Evolutionary conservation across 2,329 filamentous ascomycete genomes (phyloP), one percentile per base, ranked within the genome.

Genomic region (Coniochaeta sp.): DNA sequence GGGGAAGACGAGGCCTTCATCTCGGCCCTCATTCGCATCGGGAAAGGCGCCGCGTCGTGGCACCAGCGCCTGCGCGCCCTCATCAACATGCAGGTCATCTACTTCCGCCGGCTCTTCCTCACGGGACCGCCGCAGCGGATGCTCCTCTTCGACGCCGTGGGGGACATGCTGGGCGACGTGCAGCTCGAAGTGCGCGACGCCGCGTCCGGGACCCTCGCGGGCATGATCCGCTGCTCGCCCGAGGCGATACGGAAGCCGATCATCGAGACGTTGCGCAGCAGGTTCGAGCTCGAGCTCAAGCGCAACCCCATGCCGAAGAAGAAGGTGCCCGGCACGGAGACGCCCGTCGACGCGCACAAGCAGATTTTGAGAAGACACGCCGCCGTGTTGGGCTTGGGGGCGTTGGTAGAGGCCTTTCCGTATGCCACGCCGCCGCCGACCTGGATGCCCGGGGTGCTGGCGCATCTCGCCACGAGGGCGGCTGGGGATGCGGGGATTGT

Each of bases 31-130:
- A 91, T 97, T 60, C 83, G 86, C 51, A 94, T 99, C 48, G 94
- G 94, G 46, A 88, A 85, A 61, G 86, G 82, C 7, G 89, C 91
- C 1, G 73, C 83, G 3, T 94, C 89, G 52, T 99, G 94, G 94
- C 94, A 99, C 68, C 94, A 99, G 71, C 87, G 94, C 46, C 78
- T 99, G 33, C 84, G 95, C 24, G 90, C 95, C 40, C 82, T 99
- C 59, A 91, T 99, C 71, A 97, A 97, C 71, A 96, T 99, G 77
- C 95, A 99, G 64, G 92, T 97, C 57, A 86, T 99, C 60, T 99
- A 96, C 74, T 99, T 97, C 82, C 87, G 94, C 49, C 88, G 92
- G 24, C 80, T 99, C 32, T 99, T 99, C 76, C 75, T 97, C 26
- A 88, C 95, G 58, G 81, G 83, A 28, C 75, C 80, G 6, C 71